These are phyloP conservation scores for Diutina siamensis DNA, from an alignment of 1,139 yeast species.

Conservation along the genomic window DNA sequence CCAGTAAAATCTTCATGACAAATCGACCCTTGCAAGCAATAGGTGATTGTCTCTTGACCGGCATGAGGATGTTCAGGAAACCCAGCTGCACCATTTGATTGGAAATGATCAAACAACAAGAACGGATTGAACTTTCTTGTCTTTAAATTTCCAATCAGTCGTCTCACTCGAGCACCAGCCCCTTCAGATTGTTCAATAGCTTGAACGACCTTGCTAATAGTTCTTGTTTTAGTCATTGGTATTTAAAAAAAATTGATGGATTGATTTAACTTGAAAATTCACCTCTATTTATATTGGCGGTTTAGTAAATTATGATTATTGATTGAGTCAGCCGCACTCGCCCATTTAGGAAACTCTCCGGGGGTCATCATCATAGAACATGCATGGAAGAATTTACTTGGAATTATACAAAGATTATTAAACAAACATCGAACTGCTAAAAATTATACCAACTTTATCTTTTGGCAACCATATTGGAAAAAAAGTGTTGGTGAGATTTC, in stretches of 20 bases:
- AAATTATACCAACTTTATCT: too few species aligned
- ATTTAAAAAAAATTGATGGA: too few species aligned
- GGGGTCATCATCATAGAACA: too few species aligned
- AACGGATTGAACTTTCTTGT: constrained; percentile 75
- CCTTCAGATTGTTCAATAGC: constrained; percentile 68
- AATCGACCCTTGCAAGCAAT: constrained; percentile 60
- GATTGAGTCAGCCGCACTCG: not conserved
- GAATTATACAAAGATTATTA: too few species aligned
- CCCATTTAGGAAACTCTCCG: not conserved
- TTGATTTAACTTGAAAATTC: not conserved
- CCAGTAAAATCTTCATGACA: constrained; percentile 94
- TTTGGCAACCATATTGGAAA: too few species aligned
- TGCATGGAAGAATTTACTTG: too few species aligned
- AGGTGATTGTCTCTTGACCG: constrained; percentile 83
- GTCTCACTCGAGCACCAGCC: constrained; percentile 73
- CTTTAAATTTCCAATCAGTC: constrained; percentile 63
- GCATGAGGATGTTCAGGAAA: constrained; percentile 92
- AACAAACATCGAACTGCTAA: not conserved
- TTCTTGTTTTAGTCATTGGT: not conserved
- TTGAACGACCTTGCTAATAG: not conserved
- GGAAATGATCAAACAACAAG: constrained; percentile 73
- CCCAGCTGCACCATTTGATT: constrained; percentile 35
- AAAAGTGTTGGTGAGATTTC: too few species aligned
- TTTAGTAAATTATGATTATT: not conserved
- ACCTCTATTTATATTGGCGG: not conserved